phyloP scores from a whole-genome alignment of 306 rosid species.

The Nissolia schottii region DNA sequence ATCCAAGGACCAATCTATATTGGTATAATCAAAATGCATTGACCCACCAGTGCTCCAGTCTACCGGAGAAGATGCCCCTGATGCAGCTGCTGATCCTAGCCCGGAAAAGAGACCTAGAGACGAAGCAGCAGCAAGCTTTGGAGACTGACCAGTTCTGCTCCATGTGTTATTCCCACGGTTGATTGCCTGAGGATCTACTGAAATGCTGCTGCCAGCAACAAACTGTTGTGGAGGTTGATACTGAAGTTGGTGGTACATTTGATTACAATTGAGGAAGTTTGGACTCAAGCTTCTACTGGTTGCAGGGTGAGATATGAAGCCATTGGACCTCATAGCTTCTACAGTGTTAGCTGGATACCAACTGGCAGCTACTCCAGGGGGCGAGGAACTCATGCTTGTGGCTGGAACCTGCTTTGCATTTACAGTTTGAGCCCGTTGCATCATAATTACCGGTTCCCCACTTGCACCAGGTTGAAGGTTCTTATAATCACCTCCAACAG shows the following conservation, averaged over 20 bases:
- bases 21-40: conserved; percentile 63
- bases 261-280: conserved; percentile 54
- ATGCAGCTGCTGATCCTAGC: conserved; percentile 62
- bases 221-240: conserved; percentile 63
- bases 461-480: conserved; percentile 58
- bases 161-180: conserved; percentile 55
- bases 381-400: conserved; percentile 69
- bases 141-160: conserved; percentile 63
- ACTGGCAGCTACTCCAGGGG: conserved; percentile 54
- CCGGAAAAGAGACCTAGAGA: conserved; percentile 95
- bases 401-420: conserved; percentile 59
- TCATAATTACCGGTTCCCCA: conserved; percentile 70
- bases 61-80: conserved; percentile 73
- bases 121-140: conserved; percentile 75
- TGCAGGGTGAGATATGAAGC: conserved; percentile 60
- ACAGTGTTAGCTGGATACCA: conserved; percentile 64
- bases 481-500: conserved; percentile 58
- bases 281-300: conserved; percentile 52
- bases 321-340: conserved; percentile 56
- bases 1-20: conserved; percentile 91
- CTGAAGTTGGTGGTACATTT: conserved; percentile 75
- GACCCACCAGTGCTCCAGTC: conserved; percentile 91
- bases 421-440: conserved; percentile 80
- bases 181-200: conserved; percentile 53
- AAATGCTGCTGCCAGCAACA: conserved; percentile 46